Percentiles rank a stretch among this genome's conserved stretches.
Evolutionary conservation across 179 eudicot species (phyloP).

Genomic region (Silene vulgaris): DNA sequence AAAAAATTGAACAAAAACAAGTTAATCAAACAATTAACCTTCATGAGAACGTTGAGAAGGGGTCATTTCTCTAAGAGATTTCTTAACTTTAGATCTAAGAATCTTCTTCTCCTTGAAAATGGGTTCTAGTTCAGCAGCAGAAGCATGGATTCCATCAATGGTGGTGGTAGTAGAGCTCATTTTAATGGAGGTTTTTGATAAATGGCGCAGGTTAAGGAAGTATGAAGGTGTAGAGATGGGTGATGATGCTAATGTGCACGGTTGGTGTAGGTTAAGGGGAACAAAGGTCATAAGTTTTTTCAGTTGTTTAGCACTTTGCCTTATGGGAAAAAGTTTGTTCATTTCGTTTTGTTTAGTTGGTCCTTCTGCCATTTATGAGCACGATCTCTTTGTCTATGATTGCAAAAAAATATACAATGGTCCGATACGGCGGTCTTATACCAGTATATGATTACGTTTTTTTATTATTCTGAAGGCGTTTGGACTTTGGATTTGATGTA

Average conservation of each 20-base stretch:
- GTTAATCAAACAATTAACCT: conserved; percentile 29
- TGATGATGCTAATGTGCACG: conserved; percentile 34
- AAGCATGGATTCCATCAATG: not conserved
- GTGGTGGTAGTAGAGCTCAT: conserved; percentile 36
- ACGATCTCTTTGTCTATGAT: not conserved
- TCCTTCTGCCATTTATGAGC: not conserved
- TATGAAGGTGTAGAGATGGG: conserved; percentile 12
- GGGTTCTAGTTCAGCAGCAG: conserved; percentile 39
- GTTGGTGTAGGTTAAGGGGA: conserved; percentile 12
- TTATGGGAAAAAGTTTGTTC: conserved; percentile 4
- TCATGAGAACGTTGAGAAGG: conserved; percentile 52
- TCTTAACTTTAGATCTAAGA: conserved; percentile 54
- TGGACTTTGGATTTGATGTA: too few relatives aligned
- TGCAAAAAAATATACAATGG: not conserved
- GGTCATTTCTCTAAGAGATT: conserved; percentile 68
- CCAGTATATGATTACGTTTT: too few relatives aligned
- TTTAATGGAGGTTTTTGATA: conserved; percentile 24
- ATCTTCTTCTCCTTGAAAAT: conserved; percentile 55
- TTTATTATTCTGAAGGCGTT: too few relatives aligned
- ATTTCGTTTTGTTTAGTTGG: not conserved
- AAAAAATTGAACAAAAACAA: not conserved
- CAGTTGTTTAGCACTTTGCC: conserved; percentile 22
- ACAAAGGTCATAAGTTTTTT: conserved; percentile 19
- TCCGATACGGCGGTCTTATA: too few relatives aligned
- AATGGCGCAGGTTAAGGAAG: conserved; percentile 31